A percentile compares a stretch with the other conserved stretches of the same genome.
phyloP scores from a whole-genome alignment of 805 yeast genomes.

The Sugiyamaella mastotermitis region DNA sequence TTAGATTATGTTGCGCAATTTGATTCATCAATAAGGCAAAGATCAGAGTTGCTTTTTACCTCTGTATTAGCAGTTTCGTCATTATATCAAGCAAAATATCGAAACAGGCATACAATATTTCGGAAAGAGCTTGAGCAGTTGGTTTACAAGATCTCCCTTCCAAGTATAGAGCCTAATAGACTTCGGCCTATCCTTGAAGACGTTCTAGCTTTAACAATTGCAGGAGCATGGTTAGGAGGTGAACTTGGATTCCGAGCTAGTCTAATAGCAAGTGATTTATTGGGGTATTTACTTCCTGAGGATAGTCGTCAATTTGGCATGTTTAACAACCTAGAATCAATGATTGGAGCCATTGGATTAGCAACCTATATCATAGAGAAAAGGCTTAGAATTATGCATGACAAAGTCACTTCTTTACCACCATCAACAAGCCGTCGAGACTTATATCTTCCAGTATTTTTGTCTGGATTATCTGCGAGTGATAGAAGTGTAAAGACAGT shows the following conservation, averaged over 20 bases:
- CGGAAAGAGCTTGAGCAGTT: conserved; percentile 12
- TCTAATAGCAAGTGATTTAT: conserved; percentile 15
- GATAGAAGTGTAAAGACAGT: neutral
- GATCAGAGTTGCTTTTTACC: conserved; percentile 15
- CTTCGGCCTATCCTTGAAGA: conserved; percentile 5
- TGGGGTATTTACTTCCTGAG: conserved; percentile 16
- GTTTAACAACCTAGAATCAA: conserved; percentile 1
- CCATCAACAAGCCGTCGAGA: conserved; percentile 2
- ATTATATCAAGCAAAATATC: conserved; percentile 15
- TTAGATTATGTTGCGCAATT: conserved; percentile 17
- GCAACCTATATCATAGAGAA: conserved; percentile 21
- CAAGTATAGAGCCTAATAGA: neutral
- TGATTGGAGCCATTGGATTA: conserved; percentile 18
- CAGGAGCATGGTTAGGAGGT: conserved; percentile 22
- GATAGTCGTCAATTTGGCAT: conserved; percentile 1
- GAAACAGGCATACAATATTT: conserved; percentile 11
- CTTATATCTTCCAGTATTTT: conserved; percentile 8
- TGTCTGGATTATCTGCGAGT: conserved; percentile 6
- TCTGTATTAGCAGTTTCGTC: conserved; percentile 18
- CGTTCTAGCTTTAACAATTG: conserved; percentile 14
- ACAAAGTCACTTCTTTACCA: conserved; percentile 7
- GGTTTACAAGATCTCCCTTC: conserved; percentile 4
- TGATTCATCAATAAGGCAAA: conserved; percentile 5
- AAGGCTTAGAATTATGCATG: conserved; percentile 19
- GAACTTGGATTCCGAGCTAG: conserved; percentile 20